These are phyloP conservation scores for Tephrocybe sp. DNA, from an alignment of 768 basidiomycete species.

Conservation along the genomic window DNA sequence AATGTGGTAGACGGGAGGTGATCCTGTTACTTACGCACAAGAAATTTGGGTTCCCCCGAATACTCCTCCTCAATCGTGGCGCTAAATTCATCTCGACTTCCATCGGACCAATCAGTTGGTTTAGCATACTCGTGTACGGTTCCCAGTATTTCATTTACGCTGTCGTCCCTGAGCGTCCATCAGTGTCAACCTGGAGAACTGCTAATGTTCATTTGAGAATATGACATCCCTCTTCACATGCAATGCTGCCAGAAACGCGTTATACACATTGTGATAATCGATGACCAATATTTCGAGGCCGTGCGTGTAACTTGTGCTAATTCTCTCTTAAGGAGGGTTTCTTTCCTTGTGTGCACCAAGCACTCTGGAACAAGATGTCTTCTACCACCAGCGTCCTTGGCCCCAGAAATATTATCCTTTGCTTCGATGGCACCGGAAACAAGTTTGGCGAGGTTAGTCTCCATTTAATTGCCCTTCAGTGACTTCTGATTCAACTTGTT, in stretches of 20 bases:
- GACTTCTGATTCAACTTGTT: neutral
- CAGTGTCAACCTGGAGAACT: too few species aligned
- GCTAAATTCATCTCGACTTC: neutral
- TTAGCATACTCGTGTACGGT: too few species aligned
- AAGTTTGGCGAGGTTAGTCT: slow-evolving; percentile 26
- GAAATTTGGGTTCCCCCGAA: too few species aligned
- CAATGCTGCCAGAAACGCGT: too few species aligned
- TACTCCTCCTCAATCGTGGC: neutral
- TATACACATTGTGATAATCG: too few species aligned
- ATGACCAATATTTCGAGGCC: too few species aligned
- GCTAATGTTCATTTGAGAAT: too few species aligned
- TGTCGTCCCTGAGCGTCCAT: too few species aligned
- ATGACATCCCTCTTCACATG: too few species aligned
- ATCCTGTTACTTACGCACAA: too few species aligned
- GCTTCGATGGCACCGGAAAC: slow-evolving; percentile 31
- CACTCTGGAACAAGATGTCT: neutral
- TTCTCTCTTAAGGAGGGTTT: neutral
- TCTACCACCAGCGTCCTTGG: neutral
- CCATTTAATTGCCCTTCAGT: neutral
- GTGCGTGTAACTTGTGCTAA: neutral
- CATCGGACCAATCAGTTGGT: neutral
- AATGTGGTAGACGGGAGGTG: too few species aligned
- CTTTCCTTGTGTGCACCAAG: neutral
- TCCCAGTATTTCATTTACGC: too few species aligned
- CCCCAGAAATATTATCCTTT: slow-evolving; percentile 20